Conservation (phyloP, 768 basidiomycete genomes). For the Russula earlei region DNA sequence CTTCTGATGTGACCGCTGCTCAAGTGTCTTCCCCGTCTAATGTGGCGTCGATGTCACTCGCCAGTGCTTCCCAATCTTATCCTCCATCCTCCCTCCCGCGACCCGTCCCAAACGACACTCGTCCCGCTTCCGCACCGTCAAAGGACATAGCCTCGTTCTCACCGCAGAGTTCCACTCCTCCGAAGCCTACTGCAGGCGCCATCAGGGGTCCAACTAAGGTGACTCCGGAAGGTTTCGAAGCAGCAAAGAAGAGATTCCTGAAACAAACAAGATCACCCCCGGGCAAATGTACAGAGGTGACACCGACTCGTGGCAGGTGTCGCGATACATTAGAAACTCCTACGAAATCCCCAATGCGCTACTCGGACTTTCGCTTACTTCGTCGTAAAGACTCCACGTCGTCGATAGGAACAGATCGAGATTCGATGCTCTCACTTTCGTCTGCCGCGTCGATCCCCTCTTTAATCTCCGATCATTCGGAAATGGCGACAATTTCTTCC, state of each 20-base stretch:
- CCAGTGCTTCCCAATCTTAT: neutral
- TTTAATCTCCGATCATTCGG: conserved; percentile 50
- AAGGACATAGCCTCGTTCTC: neutral
- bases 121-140: neutral
- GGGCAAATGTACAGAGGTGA: conserved; percentile 16
- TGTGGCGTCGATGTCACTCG: neutral
- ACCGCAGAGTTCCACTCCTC: neutral
- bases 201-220: conserved; percentile 22
- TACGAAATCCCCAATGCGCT: conserved; percentile 7
- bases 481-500: conserved; percentile 45
- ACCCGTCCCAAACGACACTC: neutral
- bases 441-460: conserved; percentile 47
- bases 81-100: neutral
- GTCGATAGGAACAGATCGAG: conserved; percentile 16
- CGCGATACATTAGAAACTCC: conserved; percentile 3
- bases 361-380: conserved; percentile 14
- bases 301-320: neutral
- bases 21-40: neutral
- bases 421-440: conserved; percentile 27
- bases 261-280: conserved; percentile 26
- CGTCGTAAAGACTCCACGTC: conserved; percentile 11
- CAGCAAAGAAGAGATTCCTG: conserved; percentile 54
- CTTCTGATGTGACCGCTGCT: conserved; percentile 10
- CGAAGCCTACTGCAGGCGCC: neutral
- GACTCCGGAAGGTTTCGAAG: conserved; percentile 45